Base-by-base conservation (phyloP, 148 eudicot genomes). In the Heliosperma pusillum region DNA sequence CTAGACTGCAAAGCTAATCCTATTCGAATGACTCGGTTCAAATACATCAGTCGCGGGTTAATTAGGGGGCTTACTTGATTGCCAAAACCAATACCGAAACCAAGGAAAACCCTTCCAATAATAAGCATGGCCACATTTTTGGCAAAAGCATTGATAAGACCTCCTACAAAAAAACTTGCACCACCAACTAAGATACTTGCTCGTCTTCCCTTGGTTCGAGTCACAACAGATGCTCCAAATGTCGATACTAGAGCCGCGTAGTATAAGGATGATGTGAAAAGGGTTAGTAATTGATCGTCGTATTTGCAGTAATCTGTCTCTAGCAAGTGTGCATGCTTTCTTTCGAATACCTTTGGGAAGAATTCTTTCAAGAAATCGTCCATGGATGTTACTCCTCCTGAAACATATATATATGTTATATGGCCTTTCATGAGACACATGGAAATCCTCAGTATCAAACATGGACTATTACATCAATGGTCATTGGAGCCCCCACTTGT, bases 351-450 rank as follows among this genome's bases (percentile, higher is more conserved):
- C 71, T 80, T 69, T 21, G 93, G 97, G 80, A 95, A 95, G 82
- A 95, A 95, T 74, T 89, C 85, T 55, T 74, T 71, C 80, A 95
- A 76, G 85, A 95, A 95, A 77, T 90, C 93, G 55, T 95, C 97
- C 99, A 95, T 95, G 30, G 97, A 92, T 42, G 99, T 95, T 75
- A 95, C 97, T 30, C 99, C 99, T 26, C 99, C 99, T 95, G 84
- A 50, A 6, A 60, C 71, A 69, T 61, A 15, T n/a, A 69, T 61
- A 15, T n/a, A 19, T 10, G 12, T 36, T 36, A 36, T n/a, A n/a
- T n/a, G n/a, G n/a, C n/a, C n/a, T n/a, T n/a, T n/a, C n/a, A n/a
- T n/a, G n/a, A n/a, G n/a, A n/a, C n/a, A n/a, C n/a, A n/a, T n/a
- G n/a, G n/a, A n/a, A n/a, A n/a, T n/a, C n/a, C n/a, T n/a, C n/a